These are phyloP conservation scores for Ustilago hordei DNA, from an alignment of 1,284 basidiomycete species.

Conservation along the genomic window DNA sequence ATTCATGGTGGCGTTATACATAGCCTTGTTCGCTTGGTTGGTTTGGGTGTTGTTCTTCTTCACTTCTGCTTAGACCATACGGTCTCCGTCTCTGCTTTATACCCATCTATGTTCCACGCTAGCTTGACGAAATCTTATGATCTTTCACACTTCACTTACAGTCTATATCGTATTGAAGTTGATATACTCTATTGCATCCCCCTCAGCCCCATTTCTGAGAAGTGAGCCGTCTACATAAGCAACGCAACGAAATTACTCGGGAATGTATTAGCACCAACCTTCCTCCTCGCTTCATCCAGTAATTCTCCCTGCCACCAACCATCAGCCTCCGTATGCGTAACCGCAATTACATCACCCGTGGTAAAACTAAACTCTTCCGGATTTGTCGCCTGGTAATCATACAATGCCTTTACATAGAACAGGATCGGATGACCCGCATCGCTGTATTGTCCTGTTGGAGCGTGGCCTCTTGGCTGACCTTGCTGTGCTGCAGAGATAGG, in stretches of 20 bases:
- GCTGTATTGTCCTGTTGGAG: conserved; percentile 79
- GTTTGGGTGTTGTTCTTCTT: conserved; percentile 27
- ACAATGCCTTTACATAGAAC: conserved; percentile 84
- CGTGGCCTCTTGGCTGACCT: conserved; percentile 42
- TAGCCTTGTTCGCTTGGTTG: conserved; percentile 47
- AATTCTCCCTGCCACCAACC: conserved; percentile 91
- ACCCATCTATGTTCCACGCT: conserved; percentile 3
- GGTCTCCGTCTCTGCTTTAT: conserved; percentile 4
- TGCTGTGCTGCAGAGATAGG: conserved; percentile 30
- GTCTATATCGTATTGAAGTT: background rate
- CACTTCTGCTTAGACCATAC: conserved; percentile 1
- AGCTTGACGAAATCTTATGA: background rate
- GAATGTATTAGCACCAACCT: conserved; percentile 84
- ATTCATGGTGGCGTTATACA: conserved; percentile 50
- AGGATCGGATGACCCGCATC: conserved; percentile 82
- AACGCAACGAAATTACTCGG: conserved; percentile 85
- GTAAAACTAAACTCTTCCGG: conserved; percentile 89
- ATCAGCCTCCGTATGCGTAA: conserved; percentile 89
- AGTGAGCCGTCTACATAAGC: conserved; percentile 68
- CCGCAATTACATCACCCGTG: conserved; percentile 89
- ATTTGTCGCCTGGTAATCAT: conserved; percentile 87
- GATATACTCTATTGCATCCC: background rate
- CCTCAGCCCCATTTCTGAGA: background rate
- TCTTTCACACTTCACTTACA: background rate
- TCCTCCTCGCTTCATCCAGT: conserved; percentile 83